Percentiles rank a stretch among this genome's conserved stretches.
These are phyloP conservation scores for Microdochium trichocladiopsis DNA, from an alignment of 2,329 filamentous ascomycete species.

Conservation along the genomic window DNA sequence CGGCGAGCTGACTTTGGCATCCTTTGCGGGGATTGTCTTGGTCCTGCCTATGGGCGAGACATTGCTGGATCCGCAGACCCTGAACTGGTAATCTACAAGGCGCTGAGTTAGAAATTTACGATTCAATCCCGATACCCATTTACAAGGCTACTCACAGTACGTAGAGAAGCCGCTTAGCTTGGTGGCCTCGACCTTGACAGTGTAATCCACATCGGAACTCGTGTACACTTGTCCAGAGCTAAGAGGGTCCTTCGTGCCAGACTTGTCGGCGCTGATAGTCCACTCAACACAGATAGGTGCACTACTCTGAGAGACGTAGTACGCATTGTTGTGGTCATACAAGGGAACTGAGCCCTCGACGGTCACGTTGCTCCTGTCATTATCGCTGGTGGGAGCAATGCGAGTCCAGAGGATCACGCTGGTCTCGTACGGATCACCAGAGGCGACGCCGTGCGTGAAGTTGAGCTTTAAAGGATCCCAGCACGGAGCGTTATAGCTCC, in stretches of 20 bases:
- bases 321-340: conserved; percentile 34
- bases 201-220: conserved; percentile 67
- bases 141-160: conserved; percentile 35
- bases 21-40: conserved; percentile 56
- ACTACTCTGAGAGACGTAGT: conserved; percentile 39
- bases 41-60: conserved; percentile 59
- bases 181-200: conserved; percentile 64
- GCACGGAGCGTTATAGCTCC: conserved; percentile 34
- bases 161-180: conserved; percentile 55
- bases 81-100: conserved; percentile 54
- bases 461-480: conserved; percentile 41
- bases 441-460: conserved; percentile 53
- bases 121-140: not conserved
- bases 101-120: not conserved
- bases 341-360: conserved; percentile 29
- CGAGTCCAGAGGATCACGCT: conserved; percentile 46
- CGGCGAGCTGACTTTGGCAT: conserved; percentile 45
- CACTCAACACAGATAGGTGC: conserved; percentile 62
- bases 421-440: conserved; percentile 39
- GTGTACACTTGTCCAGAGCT: conserved; percentile 58
- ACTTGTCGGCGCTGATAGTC: conserved; percentile 45
- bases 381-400: conserved; percentile 31
- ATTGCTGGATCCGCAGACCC: conserved; percentile 55
- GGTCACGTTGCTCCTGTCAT: conserved; percentile 35
- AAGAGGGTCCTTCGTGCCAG: conserved; percentile 29